Evolutionary conservation across 371 early-diverging fungal genomes (phyloP), one percentile per base, ranked within the genome.

Genomic region (Mortierella sp.): DNA sequence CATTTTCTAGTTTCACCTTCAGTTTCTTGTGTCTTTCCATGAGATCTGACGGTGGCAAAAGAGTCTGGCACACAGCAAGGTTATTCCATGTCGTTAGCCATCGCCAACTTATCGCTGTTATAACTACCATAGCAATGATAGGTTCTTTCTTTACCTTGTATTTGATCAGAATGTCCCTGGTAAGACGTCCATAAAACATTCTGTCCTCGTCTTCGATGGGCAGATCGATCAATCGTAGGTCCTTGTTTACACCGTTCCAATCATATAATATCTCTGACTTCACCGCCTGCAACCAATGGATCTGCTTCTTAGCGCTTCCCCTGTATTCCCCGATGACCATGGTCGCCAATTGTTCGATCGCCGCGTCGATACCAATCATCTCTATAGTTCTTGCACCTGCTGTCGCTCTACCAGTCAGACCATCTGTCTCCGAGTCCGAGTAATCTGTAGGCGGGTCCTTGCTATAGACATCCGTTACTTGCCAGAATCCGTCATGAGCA

Each of bases 381-480:
- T 54, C 55, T 2, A 24, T 47, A 41, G 27, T 27, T 3, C 31
- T 39, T 0, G 28, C 41, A 3, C 30, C 38, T 34, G 34, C 34
- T n/a, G n/a, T n/a, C n/a, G n/a, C n/a, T n/a, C n/a, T n/a, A n/a
- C n/a, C n/a, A 34, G 10, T 10, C 10, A 4, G 34, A 34, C 34
- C 10, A 6, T 70, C 71, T 1, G 28, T 2, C 12, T 70, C 71
- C n/a, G 71, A 70, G 12, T 70, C 71, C 6, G 71, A 49, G 14
- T 70, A 70, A 7, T 70, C 71, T 12, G 71, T 70, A 3, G 63
- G 64, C 2, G 64, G 63, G 12, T 58, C 64, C 9, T n/a, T n/a
- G 34, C 23, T 39, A 23, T 47, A 14, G 27, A 27, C 28, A 4
- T 12, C 16, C 30, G 28, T 19, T 26, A 4, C 13, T 16, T n/a